phyloP scores from a whole-genome alignment of 257 asterid species.

The Nicotiana tomentosiformis region DNA sequence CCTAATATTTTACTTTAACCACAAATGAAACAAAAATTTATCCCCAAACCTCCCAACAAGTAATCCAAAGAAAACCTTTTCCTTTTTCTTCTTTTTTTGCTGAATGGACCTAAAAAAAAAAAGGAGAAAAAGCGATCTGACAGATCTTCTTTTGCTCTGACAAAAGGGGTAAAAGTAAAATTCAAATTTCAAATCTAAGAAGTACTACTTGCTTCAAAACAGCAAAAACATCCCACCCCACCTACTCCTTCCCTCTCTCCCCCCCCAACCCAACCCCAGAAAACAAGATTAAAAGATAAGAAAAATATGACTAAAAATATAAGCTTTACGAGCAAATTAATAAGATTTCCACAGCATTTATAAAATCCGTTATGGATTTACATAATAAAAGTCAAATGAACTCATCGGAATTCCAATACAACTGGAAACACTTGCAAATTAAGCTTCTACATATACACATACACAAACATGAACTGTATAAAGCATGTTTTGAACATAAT shows the following conservation, averaged over 20 bases:
- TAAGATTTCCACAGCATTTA: not conserved
- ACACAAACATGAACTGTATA: not conserved
- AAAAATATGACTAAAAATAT: not conserved
- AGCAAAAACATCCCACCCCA: slow-evolving; percentile 8
- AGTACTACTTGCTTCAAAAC: slow-evolving; percentile 13
- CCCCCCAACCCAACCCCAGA: not conserved
- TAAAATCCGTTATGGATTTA: not conserved
- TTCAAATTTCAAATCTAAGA: slow-evolving; percentile 25
- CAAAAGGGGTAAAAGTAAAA: slow-evolving; percentile 24
- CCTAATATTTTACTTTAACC: slow-evolving; percentile 10
- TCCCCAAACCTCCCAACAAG: slow-evolving; percentile 15
- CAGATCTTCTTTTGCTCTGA: slow-evolving; percentile 50
- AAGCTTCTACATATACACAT: not conserved
- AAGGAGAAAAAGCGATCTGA: slow-evolving; percentile 24
- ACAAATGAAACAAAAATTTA: not conserved
- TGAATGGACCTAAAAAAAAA: slow-evolving; percentile 13
- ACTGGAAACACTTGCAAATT: not conserved
- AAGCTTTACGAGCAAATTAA: not conserved
- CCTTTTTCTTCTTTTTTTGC: not conserved
- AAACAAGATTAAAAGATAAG: not conserved
- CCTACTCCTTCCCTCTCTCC: not conserved
- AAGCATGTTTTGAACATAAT: not conserved
- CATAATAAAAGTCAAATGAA: not conserved
- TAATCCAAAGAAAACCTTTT: slow-evolving; percentile 20
- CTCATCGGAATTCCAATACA: not conserved